Percentiles rank a stretch among this genome's conserved stretches.
Conservation (phyloP, 129 eudicot species). For the Pittosporum tobira region DNA sequence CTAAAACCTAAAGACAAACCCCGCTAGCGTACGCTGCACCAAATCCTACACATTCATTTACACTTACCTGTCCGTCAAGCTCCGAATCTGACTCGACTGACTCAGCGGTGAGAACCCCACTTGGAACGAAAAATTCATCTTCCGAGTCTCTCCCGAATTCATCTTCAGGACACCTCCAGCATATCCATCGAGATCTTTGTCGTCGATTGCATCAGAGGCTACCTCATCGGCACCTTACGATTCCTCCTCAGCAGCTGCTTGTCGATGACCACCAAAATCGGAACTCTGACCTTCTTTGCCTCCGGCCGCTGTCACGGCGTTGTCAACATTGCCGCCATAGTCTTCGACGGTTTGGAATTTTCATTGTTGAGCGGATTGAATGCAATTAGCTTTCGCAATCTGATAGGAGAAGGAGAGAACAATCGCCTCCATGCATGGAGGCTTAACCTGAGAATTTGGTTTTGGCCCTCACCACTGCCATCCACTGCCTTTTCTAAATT, state of each 20-base stretch:
- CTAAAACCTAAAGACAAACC: slow-evolving; percentile 54
- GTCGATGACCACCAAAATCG: slow-evolving; percentile 14
- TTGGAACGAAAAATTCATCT: slow-evolving; percentile 88
- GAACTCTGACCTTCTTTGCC: slow-evolving; percentile 62
- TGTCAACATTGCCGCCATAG: slow-evolving; percentile 66
- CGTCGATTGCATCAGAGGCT: slow-evolving; percentile 54
- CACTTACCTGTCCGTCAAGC: slow-evolving; percentile 46
- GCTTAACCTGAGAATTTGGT: no score
- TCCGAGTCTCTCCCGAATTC: slow-evolving; percentile 61
- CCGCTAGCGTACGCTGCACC: slow-evolving; percentile 54
- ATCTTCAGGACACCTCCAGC: slow-evolving; percentile 66
- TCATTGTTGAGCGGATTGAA: slow-evolving; percentile 29
- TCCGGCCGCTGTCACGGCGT: slow-evolving; percentile 84
- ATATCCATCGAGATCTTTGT: slow-evolving; percentile 70
- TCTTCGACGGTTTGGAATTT: slow-evolving; percentile 36
- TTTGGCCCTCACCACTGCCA: no score
- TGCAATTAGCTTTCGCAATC: slow-evolving; percentile 59
- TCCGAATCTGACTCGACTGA: slow-evolving; percentile 60
- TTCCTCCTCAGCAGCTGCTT: slow-evolving; percentile 60
- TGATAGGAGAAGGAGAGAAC: slow-evolving; percentile 34
- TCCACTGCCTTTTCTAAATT: no score
- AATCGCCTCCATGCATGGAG: slow-evolving; percentile 32
- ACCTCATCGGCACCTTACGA: slow-evolving; percentile 58
- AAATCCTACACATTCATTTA: slow-evolving; percentile 78
- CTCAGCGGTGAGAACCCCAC: slow-evolving; percentile 78